Conservation (phyloP, 768 basidiomycete genomes). For the Coprinopsis sp. region DNA sequence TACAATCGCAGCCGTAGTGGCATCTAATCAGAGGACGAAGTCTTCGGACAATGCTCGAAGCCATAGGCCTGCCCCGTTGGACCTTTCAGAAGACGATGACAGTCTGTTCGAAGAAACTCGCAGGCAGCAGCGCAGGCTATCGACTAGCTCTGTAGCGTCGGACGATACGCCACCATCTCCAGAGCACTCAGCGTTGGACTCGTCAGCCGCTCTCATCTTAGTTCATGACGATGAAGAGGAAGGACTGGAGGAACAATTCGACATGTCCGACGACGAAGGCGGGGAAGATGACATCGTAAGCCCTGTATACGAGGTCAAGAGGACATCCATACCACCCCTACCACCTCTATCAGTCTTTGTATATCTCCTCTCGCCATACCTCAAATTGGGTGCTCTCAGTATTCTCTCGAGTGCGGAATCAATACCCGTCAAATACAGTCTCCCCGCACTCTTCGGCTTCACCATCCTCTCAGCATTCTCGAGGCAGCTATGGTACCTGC, state of each 20-base stretch:
- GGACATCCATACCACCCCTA: constrained; percentile 47
- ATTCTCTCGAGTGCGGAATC: constrained; percentile 43
- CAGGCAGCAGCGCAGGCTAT: background rate
- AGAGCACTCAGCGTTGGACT: constrained; percentile 25
- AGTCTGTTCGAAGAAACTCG: background rate
- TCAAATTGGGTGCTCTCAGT: constrained; percentile 63
- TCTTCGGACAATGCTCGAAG: background rate
- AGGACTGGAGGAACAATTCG: constrained; percentile 35
- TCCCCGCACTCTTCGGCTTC: constrained; percentile 47
- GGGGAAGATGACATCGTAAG: constrained; percentile 44
- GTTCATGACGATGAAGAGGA: constrained; percentile 50
- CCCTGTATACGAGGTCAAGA: constrained; percentile 39
- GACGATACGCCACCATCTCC: constrained; percentile 5
- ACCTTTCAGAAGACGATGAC: background rate
- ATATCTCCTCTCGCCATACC: constrained; percentile 63
- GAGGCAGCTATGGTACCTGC: constrained; percentile 71
- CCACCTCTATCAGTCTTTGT: constrained; percentile 56
- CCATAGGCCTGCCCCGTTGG: constrained; percentile 1
- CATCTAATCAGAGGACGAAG: background rate
- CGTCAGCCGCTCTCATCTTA: constrained; percentile 57
- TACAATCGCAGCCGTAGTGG: constrained; percentile 5
- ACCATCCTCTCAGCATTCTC: constrained; percentile 57
- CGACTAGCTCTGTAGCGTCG: background rate
- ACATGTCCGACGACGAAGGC: constrained; percentile 30
- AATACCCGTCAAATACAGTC: constrained; percentile 43